phyloP scores from a whole-genome alignment of 2,329 filamentous ascomycete species.

The Fusarium albidum region DNA sequence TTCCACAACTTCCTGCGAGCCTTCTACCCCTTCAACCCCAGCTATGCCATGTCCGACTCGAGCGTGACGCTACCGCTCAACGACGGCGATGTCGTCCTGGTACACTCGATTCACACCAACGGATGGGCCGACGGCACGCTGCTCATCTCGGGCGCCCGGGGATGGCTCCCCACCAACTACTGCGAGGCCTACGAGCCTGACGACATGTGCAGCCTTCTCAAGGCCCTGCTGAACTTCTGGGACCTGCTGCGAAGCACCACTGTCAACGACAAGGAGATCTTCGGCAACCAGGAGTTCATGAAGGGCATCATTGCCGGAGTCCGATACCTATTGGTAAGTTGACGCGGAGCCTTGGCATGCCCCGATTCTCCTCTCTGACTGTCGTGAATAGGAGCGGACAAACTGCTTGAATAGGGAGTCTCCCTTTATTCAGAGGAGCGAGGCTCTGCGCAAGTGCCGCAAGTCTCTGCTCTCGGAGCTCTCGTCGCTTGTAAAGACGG shows the following conservation, averaged over 20 bases:
- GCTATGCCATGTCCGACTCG: constrained; percentile 77
- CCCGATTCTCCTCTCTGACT: neutral
- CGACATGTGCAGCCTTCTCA: constrained; percentile 84
- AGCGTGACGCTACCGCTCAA: constrained; percentile 89
- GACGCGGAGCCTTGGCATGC: neutral
- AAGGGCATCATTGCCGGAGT: constrained; percentile 94
- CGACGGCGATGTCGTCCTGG: constrained; percentile 89
- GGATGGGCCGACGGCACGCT: constrained; percentile 98
- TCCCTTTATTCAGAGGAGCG: constrained; percentile 75
- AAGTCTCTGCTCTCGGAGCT: constrained; percentile 91
- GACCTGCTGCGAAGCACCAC: constrained; percentile 83
- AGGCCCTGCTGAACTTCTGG: constrained; percentile 91
- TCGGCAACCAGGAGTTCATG: constrained; percentile 93
- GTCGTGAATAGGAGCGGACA: constrained; percentile 74
- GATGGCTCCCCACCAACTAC: constrained; percentile 98
- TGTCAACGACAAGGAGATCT: constrained; percentile 78
- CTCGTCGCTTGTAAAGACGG: constrained; percentile 86
- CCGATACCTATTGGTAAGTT: constrained; percentile 82
- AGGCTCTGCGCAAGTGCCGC: constrained; percentile 78
- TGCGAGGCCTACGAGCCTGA: constrained; percentile 94
- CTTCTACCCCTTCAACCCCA: constrained; percentile 90
- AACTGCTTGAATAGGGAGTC: constrained; percentile 88
- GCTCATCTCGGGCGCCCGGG: constrained; percentile 82
- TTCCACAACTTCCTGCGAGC: constrained; percentile 96
- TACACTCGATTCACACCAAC: constrained; percentile 97